These are phyloP conservation scores for Colletotrichum musicola DNA, from an alignment of 2,329 filamentous ascomycete species.

Conservation along the genomic window DNA sequence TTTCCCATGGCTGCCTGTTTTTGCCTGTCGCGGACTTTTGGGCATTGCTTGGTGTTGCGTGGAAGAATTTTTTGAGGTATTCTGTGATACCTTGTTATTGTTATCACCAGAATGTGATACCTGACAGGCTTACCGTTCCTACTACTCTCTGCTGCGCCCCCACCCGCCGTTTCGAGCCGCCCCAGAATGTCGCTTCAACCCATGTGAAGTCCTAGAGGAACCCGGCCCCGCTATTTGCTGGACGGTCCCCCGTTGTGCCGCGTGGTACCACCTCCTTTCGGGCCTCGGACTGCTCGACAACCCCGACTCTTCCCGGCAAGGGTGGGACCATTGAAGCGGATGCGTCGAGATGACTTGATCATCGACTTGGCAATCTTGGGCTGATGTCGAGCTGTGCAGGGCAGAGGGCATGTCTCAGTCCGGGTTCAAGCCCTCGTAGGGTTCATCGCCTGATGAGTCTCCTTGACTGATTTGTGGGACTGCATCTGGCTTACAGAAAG, in stretches of 20 bases:
- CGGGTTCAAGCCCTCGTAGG: too few species aligned
- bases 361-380: background rate
- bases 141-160: background rate
- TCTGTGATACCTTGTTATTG: too few species aligned
- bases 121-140: background rate
- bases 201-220: background rate
- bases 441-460: too few species aligned
- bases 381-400: background rate
- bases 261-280: constrained; percentile 3
- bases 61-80: too few species aligned
- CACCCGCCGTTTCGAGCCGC: background rate
- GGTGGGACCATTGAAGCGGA: background rate
- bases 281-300: constrained; percentile 18
- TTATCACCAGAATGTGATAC: background rate
- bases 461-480: too few species aligned
- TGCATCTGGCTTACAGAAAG: too few species aligned
- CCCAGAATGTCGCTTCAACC: background rate
- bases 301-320: constrained; percentile 10
- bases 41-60: too few species aligned
- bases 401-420: background rate
- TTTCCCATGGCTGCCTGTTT: too few species aligned
- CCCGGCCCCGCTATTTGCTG: constrained; percentile 12
- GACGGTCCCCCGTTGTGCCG: constrained; percentile 3
- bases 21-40: too few species aligned
- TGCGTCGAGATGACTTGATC: background rate